Percentiles rank a stretch among this genome's conserved stretches.
Conservation (phyloP, 129 eudicot genomes). For the Saposhnikovia divaricata region DNA sequence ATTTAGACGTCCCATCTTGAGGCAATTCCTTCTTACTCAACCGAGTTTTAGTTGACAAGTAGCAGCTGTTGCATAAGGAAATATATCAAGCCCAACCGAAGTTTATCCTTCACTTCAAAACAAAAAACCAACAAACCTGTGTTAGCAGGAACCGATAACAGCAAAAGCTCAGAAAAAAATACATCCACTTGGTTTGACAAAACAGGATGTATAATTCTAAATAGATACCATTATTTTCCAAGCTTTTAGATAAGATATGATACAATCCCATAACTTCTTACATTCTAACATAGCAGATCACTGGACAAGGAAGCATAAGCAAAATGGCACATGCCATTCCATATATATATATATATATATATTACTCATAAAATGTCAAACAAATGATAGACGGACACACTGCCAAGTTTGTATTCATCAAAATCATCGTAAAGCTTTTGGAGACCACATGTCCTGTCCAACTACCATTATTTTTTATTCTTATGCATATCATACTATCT, state of each 20-base stretch:
- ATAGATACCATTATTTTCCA: background rate
- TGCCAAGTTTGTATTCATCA: background rate
- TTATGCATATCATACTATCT: background rate
- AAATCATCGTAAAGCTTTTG: background rate
- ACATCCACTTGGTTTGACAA: background rate
- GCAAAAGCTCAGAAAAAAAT: background rate
- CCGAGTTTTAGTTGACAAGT: background rate
- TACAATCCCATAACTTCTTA: background rate
- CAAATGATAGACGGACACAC: background rate
- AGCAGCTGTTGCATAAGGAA: background rate
- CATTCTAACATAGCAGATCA: background rate
- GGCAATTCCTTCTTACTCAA: background rate
- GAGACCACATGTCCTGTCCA: background rate
- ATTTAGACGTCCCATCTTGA: background rate
- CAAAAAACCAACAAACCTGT: background rate
- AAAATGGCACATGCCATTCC: background rate
- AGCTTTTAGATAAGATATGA: background rate
- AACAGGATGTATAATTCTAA: background rate
- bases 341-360: too few relatives aligned
- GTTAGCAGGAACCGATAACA: background rate
- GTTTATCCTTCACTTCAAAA: background rate
- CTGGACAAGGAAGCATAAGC: background rate
- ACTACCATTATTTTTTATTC: background rate
- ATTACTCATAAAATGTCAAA: background rate
- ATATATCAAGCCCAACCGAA: background rate